Conservation (phyloP, 1,284 basidiomycete genomes). For the Malassezia yamatoensis region DNA sequence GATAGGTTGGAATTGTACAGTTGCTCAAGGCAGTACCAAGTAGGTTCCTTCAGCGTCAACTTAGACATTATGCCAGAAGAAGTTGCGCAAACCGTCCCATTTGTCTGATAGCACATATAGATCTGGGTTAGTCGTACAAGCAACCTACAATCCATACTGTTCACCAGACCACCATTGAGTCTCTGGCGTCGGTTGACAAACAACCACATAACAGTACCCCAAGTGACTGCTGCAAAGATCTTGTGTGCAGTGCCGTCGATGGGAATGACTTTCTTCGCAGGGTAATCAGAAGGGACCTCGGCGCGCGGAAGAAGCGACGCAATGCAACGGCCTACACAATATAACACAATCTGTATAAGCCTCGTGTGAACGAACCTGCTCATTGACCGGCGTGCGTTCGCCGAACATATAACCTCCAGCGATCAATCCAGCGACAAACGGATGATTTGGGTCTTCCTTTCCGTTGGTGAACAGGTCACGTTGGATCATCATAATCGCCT, state of each 20-base stretch:
- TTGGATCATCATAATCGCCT: constrained; percentile 70
- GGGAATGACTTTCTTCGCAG: constrained; percentile 38
- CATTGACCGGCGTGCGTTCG: constrained; percentile 88
- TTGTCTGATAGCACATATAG: constrained; percentile 45
- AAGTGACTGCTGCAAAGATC: constrained; percentile 75
- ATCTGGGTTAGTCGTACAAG: constrained; percentile 21
- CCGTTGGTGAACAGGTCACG: constrained; percentile 52
- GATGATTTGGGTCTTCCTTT: constrained; percentile 65
- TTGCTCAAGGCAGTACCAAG: neutral
- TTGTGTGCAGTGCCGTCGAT: constrained; percentile 66
- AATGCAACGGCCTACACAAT: constrained; percentile 50
- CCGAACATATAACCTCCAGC: constrained; percentile 91
- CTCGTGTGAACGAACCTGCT: constrained; percentile 61
- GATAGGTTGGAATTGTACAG: neutral
- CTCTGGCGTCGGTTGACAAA: constrained; percentile 75
- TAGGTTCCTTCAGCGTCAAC: no score
- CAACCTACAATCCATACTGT: constrained; percentile 50
- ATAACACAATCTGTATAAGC: constrained; percentile 72
- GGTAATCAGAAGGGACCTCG: constrained; percentile 30
- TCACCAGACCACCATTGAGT: constrained; percentile 78
- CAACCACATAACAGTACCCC: constrained; percentile 96
- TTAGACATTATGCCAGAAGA: constrained; percentile 48
- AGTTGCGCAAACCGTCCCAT: constrained; percentile 43
- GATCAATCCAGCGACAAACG: constrained; percentile 76
- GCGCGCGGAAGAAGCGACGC: constrained; percentile 41